Conservation (phyloP, 345 rosid species). For the Corymbia maculata region DNA sequence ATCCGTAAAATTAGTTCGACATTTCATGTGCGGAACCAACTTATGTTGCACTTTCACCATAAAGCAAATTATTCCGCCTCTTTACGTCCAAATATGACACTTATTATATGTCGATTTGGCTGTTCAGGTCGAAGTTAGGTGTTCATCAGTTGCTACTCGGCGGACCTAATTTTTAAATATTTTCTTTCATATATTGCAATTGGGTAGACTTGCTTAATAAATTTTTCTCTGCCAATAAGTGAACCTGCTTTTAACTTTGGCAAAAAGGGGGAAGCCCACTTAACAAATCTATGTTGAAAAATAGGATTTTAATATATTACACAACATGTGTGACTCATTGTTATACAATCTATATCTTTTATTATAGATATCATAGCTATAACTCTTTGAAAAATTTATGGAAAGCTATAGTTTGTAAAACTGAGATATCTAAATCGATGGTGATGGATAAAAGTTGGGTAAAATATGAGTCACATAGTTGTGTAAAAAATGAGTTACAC, state of each 20-base stretch:
- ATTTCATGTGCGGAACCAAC: not conserved
- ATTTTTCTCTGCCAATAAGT: not conserved
- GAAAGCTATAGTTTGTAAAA: no score
- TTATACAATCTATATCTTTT: no score
- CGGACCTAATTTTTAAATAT: no score
- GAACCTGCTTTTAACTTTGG: not conserved
- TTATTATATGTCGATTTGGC: no score
- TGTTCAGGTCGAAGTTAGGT: no score
- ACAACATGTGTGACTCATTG: not conserved
- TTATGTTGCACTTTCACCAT: not conserved
- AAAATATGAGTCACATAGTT: not conserved
- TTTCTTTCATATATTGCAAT: no score
- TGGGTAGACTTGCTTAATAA: not conserved
- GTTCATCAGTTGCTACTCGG: not conserved
- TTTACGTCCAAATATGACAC: not conserved
- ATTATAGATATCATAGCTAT: no score
- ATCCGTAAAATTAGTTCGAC: not conserved
- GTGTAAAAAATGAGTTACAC: not conserved
- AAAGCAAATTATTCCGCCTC: not conserved
- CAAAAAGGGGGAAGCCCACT: not conserved
- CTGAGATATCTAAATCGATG: no score
- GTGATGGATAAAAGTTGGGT: not conserved
- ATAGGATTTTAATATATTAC: not conserved
- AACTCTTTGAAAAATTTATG: no score
- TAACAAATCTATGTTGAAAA: not conserved